Conservation (phyloP, 2,329 filamentous ascomycete genomes). For the Cladosporium sp. region DNA sequence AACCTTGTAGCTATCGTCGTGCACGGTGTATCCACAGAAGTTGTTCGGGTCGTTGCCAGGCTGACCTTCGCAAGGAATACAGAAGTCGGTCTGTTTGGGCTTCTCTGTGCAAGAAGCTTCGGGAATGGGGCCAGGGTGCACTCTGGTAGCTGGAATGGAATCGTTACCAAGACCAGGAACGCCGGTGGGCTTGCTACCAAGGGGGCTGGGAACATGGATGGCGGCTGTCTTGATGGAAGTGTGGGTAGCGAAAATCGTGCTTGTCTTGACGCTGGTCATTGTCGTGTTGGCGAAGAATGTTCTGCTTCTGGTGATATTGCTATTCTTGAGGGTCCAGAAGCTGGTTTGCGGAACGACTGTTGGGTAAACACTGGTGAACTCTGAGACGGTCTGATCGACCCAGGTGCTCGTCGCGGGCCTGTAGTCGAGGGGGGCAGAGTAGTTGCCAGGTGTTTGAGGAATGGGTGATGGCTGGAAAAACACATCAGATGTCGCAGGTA, state of each 20-base stretch:
- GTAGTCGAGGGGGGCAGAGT: neutral
- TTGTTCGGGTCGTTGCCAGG: slow-evolving; percentile 23
- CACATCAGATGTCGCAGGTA: neutral
- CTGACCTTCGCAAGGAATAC: slow-evolving; percentile 28
- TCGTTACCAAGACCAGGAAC: neutral
- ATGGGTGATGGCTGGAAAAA: neutral
- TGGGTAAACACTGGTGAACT: slow-evolving; percentile 6
- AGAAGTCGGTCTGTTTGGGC: slow-evolving; percentile 14
- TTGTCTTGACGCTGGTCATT: slow-evolving; percentile 4
- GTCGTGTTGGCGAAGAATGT: slow-evolving; percentile 7
- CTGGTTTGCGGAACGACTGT: slow-evolving; percentile 1
- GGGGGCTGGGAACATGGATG: neutral
- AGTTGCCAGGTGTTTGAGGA: neutral
- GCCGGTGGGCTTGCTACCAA: neutral
- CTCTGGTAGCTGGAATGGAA: slow-evolving; percentile 1
- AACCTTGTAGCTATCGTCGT: slow-evolving; percentile 33
- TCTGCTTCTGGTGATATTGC: slow-evolving; percentile 11
- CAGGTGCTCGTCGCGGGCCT: neutral
- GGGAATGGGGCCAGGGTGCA: neutral
- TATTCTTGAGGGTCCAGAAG: slow-evolving; percentile 7
- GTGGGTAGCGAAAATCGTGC: neutral
- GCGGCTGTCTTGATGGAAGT: neutral
- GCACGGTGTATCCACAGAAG: slow-evolving; percentile 34
- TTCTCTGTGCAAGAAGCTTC: neutral
- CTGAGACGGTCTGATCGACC: slow-evolving; percentile 1